Percentiles rank a stretch among this genome's conserved stretches.
Conservation (phyloP, 495 filamentous ascomycete genomes). For the Penicillium crystallinum region DNA sequence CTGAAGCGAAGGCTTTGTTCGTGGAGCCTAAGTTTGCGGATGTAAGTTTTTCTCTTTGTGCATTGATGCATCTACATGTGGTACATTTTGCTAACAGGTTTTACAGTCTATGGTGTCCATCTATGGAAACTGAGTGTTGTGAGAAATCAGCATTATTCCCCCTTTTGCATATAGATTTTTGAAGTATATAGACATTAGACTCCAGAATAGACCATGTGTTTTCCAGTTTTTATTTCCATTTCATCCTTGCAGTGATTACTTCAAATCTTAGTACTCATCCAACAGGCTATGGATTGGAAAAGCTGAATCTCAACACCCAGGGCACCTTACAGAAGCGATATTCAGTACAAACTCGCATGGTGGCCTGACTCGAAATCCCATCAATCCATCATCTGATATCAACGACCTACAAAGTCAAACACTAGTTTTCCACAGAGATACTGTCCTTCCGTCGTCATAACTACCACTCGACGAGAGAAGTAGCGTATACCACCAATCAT, state of each 20-base stretch:
- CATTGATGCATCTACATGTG: neutral
- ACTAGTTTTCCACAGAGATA: neutral
- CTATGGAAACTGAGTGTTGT: constrained; percentile 23
- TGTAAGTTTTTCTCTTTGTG: constrained; percentile 33
- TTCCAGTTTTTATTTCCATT: neutral
- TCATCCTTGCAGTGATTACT: too few species aligned
- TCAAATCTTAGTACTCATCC: too few species aligned
- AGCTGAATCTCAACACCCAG: too few species aligned
- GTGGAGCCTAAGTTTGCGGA: constrained; percentile 80
- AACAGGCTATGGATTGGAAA: too few species aligned
- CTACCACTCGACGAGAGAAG: neutral
- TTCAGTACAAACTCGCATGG: too few species aligned
- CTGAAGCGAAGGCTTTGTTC: constrained; percentile 77
- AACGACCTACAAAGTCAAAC: neutral
- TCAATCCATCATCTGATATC: neutral
- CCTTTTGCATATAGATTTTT: neutral
- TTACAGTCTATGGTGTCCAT: constrained; percentile 36
- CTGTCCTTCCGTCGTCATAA: neutral
- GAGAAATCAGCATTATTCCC: neutral
- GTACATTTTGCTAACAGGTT: constrained; percentile 10
- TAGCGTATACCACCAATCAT: neutral
- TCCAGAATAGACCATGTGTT: too few species aligned
- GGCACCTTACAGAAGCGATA: too few species aligned
- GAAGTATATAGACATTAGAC: neutral
- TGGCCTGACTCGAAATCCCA: too few species aligned